Evolutionary conservation across 2,329 filamentous ascomycete species (phyloP), one percentile per base, ranked within the genome.

Genomic region (Basipetospora chlamydospora): DNA sequence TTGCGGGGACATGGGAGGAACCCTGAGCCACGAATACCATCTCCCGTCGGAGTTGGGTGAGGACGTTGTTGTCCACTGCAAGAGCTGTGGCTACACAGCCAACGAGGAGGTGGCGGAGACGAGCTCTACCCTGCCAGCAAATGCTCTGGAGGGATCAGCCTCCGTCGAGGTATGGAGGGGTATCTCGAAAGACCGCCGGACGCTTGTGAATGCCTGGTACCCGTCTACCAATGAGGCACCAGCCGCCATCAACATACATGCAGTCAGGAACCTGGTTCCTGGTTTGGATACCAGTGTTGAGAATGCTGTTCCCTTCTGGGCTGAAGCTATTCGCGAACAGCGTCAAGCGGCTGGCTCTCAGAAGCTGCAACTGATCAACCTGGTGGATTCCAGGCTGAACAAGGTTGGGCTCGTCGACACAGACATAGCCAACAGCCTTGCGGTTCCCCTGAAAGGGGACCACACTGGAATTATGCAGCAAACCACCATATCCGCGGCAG

Each of bases 1-100:
- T 53, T 95, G 88, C 1, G 90, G 90, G n/a, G 83, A 85, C 45
- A 98, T 98, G 73, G 90, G 90, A 22, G 90, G 90, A 10, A 80
- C 78, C 45, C 59, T 94, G 26, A 96, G 87, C 54, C 90, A 98
- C 53, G 90, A 98, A 50, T 98, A 92, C 52, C 90, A 95, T 52
- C 78, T 94, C 35, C 70, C 80, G 2, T 84, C 78, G 21, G 52
- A 70, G 0, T 77, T 80, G 34, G 90, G 90, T 6, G 90, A 96
- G 53, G 90, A 98, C 49, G 77, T 73, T 2, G 68, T 98, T 26
- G 73, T 92, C 43, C 77, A 66, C 42, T 98, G 90, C 54, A 60
- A 60, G 16, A 59, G 56, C 9, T 98, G 90, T 52, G 65, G 70
- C 23, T 84, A 87, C 50, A 70, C 80, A 1, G 80, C 80, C 40